Percentiles rank a stretch among this genome's conserved stretches.
phyloP scores from a whole-genome alignment of 805 yeast genomes.

The Candida maris region DNA sequence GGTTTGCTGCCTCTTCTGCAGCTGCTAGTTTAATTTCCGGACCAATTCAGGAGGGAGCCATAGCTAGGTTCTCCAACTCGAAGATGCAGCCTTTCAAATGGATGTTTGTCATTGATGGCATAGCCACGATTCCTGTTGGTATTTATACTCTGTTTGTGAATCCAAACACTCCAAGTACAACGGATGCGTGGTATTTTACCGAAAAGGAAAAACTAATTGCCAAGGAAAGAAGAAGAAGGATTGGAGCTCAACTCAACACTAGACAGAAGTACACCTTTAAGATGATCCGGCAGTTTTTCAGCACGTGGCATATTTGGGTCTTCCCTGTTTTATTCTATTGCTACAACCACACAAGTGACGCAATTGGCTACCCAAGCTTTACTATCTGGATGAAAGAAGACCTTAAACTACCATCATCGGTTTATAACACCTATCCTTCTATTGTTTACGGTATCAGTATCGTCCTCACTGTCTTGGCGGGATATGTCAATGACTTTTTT shows the following conservation, averaged over 20 bases:
- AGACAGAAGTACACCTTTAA: slow-evolving; percentile 38
- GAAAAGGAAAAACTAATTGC: slow-evolving; percentile 40
- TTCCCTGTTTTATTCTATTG: slow-evolving; percentile 41
- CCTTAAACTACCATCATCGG: slow-evolving; percentile 28
- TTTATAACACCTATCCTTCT: slow-evolving; percentile 43
- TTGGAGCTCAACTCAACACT: slow-evolving; percentile 42
- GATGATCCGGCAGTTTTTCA: slow-evolving; percentile 38
- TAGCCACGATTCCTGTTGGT: slow-evolving; percentile 35
- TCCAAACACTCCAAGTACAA: slow-evolving; percentile 45
- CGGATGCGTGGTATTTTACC: slow-evolving; percentile 37
- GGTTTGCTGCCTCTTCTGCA: slow-evolving; percentile 33
- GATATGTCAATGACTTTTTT: slow-evolving; percentile 36
- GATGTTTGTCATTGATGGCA: slow-evolving; percentile 45
- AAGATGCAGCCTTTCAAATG: slow-evolving; percentile 38
- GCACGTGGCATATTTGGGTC: slow-evolving; percentile 46
- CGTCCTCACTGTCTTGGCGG: slow-evolving; percentile 32
- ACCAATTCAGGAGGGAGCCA: slow-evolving; percentile 33
- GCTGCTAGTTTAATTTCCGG: slow-evolving; percentile 36
- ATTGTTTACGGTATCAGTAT: slow-evolving; percentile 38
- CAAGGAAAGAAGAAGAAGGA: slow-evolving; percentile 39
- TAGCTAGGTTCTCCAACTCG: slow-evolving; percentile 21
- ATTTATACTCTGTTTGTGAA: slow-evolving; percentile 40
- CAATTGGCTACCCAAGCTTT: slow-evolving; percentile 39
- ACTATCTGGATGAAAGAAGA: slow-evolving; percentile 41
- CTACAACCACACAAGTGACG: slow-evolving; percentile 35